Percentiles rank a stretch among this genome's conserved stretches.
Conservation (phyloP, 768 basidiomycete genomes). For the Leucocoprinus leucothites region DNA sequence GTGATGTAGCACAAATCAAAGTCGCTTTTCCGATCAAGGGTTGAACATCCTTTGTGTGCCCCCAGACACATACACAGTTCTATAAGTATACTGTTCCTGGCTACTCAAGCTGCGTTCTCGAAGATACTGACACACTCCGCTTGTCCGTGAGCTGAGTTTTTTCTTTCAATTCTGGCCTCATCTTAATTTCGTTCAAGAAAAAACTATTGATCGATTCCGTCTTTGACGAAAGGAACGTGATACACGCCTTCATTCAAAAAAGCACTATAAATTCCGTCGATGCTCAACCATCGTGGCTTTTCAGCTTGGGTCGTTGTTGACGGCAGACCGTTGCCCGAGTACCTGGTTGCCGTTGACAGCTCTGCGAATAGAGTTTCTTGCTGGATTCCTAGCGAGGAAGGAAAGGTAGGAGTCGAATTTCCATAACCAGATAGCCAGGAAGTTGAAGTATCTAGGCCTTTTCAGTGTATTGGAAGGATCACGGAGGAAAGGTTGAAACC, state of each 20-base stretch:
- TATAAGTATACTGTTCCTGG: too few species aligned
- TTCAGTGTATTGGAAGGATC: slow-evolving; percentile 63
- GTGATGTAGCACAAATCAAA: too few species aligned
- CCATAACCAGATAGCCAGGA: neutral
- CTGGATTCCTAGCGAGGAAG: slow-evolving; percentile 64
- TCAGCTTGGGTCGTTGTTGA: slow-evolving; percentile 67
- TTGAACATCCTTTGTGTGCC: too few species aligned
- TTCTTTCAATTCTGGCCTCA: neutral
- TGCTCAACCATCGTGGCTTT: slow-evolving; percentile 59
- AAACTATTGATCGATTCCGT: neutral
- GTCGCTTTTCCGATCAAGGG: too few species aligned
- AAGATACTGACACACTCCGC: too few species aligned
- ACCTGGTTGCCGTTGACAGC: slow-evolving; percentile 48
- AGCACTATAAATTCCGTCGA: slow-evolving; percentile 17
- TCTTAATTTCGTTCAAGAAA: neutral
- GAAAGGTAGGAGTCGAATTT: slow-evolving; percentile 39
- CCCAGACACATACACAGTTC: too few species aligned
- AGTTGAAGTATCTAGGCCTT: slow-evolving; percentile 42
- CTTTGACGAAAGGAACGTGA: neutral
- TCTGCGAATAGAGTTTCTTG: slow-evolving; percentile 49
- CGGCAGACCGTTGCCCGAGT: slow-evolving; percentile 48
- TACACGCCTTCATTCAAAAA: neutral
- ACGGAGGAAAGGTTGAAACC: slow-evolving; percentile 48
- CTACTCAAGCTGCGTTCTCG: too few species aligned
- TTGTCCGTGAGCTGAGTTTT: neutral